Percentiles rank a stretch among this genome's conserved stretches.
phyloP scores from a whole-genome alignment of 2,329 filamentous ascomycete genomes.

The Rachicladosporium sp. region DNA sequence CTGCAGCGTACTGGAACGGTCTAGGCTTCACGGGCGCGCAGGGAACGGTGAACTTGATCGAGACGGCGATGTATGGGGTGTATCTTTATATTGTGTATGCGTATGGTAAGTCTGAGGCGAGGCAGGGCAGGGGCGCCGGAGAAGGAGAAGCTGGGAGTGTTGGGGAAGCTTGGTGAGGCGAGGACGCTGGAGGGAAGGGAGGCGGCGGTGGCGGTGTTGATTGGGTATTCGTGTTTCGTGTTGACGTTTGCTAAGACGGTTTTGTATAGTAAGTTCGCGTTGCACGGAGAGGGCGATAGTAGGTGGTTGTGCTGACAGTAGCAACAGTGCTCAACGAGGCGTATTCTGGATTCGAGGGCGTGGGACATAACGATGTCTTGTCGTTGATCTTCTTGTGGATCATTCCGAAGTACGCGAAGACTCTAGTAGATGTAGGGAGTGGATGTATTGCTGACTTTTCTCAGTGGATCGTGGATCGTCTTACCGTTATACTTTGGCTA shows the following conservation, averaged over 20 bases:
- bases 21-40: conserved; percentile 73
- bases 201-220: conserved; percentile 44
- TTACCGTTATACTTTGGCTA: conserved; percentile 52
- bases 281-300: conserved; percentile 2
- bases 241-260: conserved; percentile 58
- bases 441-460: neutral
- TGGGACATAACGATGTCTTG: conserved; percentile 47
- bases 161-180: conserved; percentile 36
- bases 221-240: conserved; percentile 46
- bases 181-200: conserved; percentile 39
- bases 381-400: conserved; percentile 49
- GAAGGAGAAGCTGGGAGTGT: conserved; percentile 30
- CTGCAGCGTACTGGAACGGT: conserved; percentile 52
- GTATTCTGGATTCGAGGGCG: conserved; percentile 47
- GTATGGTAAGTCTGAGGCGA: conserved; percentile 25
- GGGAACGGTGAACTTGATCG: conserved; percentile 53
- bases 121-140: conserved; percentile 25
- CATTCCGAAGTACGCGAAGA: conserved; percentile 47
- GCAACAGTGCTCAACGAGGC: conserved; percentile 46
- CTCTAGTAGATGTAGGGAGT: conserved; percentile 12
- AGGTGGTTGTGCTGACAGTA: neutral
- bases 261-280: conserved; percentile 42
- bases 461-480: conserved; percentile 51
- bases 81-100: conserved; percentile 46
- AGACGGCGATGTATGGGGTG: conserved; percentile 52